These are phyloP conservation scores for Skeletonema potamos DNA, from an alignment of 108 stramenopile genomes.

Conservation along the genomic window DNA sequence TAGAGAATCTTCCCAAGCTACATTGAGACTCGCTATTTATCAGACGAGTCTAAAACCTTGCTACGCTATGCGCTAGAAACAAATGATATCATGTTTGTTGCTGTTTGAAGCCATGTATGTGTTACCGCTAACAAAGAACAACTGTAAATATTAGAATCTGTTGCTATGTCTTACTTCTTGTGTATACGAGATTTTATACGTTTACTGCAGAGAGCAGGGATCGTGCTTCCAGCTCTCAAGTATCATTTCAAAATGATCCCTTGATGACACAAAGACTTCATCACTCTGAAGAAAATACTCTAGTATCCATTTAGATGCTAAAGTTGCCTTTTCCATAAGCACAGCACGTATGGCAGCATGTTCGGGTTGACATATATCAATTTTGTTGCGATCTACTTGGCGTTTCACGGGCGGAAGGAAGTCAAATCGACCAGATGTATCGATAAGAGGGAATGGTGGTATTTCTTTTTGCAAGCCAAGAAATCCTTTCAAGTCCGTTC, in stretches of 20 bases:
- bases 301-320: slow-evolving; percentile 37
- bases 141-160: not conserved
- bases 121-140: not conserved
- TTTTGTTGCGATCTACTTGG: slow-evolving; percentile 7
- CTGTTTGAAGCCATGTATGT: not conserved
- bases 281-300: slow-evolving; percentile 32
- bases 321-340: slow-evolving; percentile 18
- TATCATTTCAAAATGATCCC: slow-evolving; percentile 26
- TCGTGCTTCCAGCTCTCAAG: not conserved
- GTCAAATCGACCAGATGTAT: slow-evolving; percentile 19
- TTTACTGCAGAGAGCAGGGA: not conserved
- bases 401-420: slow-evolving; percentile 8
- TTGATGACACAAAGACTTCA: slow-evolving; percentile 41
- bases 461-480: slow-evolving; percentile 20
- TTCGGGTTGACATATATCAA: slow-evolving; percentile 42
- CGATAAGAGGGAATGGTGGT: slow-evolving; percentile 7
- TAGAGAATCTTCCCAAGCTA: not conserved
- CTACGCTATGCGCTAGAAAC: not conserved
- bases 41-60: not conserved
- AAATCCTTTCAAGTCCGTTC: slow-evolving; percentile 36
- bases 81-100: not conserved
- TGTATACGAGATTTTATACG: not conserved
- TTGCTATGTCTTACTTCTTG: not conserved
- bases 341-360: slow-evolving; percentile 10
- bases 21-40: not conserved